Evolutionary conservation across 2,329 filamentous ascomycete genomes (phyloP), one percentile per base, ranked within the genome.

Genomic region (Pseudogymnoascus pannorum): DNA sequence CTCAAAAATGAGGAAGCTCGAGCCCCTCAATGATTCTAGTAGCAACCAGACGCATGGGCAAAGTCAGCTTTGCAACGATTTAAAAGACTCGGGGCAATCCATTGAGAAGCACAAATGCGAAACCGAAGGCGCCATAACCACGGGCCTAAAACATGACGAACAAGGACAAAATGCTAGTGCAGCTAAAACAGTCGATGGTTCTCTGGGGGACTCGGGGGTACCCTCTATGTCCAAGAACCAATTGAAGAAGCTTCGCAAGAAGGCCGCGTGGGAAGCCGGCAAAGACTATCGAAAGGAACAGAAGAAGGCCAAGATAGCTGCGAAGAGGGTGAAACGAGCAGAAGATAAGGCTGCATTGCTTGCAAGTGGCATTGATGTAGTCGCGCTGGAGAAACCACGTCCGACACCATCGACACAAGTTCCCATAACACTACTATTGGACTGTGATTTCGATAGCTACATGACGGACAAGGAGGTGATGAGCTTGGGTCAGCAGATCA

Each of bases 381-480:
- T 68, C 69, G 68, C 42, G 65, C 63, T 66, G 68, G 65, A 68
- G 64, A 61, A 36, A 59, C 8, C 62, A 57, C 33, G 62, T 33
- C 18, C 58, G 29, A 57, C 33, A 31, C 66, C 68, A 57, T 68
- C 75, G 44, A 76, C 79, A 57, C 82, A 85, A 61, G 81, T 95
- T 0, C 92, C 92, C 1, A 77, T 97, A 20, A 84, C 90, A 0
- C 78, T 99, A 66, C 80, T 99, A 63, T 78, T 99, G 65, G 94
- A 99, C 76, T 97, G 93, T 75, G 86, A 89, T 66, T 99, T 95
- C 72, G 92, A 99, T 73, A 79, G 89, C 42, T 83, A 92, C 70
- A 99, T 99, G 94, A 81, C 81, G 58, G 89, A 93, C 36, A 88
- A 89, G 67, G 94, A 99, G 75, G 79, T 89, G 29, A 86, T 92